Evolutionary conservation across 2,329 filamentous ascomycete genomes (phyloP), one percentile per base, ranked within the genome.

Genomic region (Fusarium robinianum): DNA sequence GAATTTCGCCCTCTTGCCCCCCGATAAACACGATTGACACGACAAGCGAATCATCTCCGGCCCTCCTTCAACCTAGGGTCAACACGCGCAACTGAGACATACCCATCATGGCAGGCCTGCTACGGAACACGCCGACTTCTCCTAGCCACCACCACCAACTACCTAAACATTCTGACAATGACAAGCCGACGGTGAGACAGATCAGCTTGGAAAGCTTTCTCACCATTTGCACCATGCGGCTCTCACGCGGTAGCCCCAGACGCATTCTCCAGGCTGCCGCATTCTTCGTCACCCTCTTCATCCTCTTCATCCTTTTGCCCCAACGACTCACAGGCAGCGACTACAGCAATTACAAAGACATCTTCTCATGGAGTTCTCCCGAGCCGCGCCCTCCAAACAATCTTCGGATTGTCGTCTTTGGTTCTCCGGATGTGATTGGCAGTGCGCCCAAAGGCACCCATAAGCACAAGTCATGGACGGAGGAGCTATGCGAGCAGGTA

Each of bases 371-470:
- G 57, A 29, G 26, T 9, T 36, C 47, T 8, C 38, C 49, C n/a
- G 48, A 55, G 22, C 43, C 46, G 6, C 18, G 48, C n/a, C 59
- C 49, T 4, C 66, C 66, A 6, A 66, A 34, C 18, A 46, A 72
- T 3, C 45, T 79, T 46, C 71, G 77, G 39, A 66, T 80, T 6
- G 75, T 80, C 7, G 73, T 76, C 5, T 80, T 80, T 55, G 77
- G 77, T 8, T 67, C 67, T 3, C 67, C 69, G 5, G 76, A 77
- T 44, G 63, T 76, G n/a, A 69, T 72, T 27, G 72, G 72, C 9
- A 74, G 72, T 23, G 64, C 70, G 7, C 50, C 57, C 22, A 55
- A 67, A 41, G 36, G 46, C 17, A 46, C 44, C 14, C 52, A 56
- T 19, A 46, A 44, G 35, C 52, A 47, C 23, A 65, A 53, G 16